Percentiles rank a stretch among this genome's conserved stretches.
Evolutionary conservation across 116 monocot genomes (phyloP).

Genomic region (Cymodocea nodosa): DNA sequence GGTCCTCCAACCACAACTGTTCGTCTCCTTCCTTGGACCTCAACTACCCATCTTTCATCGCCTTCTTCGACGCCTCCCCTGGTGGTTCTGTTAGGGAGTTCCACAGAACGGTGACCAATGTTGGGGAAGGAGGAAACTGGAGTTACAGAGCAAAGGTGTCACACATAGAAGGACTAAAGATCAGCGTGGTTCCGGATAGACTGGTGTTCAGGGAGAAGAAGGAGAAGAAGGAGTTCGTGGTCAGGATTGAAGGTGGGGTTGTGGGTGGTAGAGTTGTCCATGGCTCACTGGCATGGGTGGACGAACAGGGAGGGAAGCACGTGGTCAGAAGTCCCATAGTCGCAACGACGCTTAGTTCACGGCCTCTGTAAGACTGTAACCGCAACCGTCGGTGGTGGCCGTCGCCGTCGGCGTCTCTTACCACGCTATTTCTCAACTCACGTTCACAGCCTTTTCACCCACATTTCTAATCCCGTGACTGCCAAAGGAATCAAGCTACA

Average conservation of each 20-base stretch:
- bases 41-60: constrained; percentile 81
- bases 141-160: constrained; percentile 26
- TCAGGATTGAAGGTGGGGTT: constrained; percentile 20
- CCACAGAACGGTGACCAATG: constrained; percentile 43
- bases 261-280: constrained; percentile 6
- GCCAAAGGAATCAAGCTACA: too few species aligned
- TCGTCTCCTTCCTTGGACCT: constrained; percentile 28
- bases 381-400: too few species aligned
- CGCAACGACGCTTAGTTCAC: constrained; percentile 11
- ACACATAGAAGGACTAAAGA: constrained; percentile 19
- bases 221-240: constrained; percentile 31
- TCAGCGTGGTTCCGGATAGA: constrained; percentile 26
- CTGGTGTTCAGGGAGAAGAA: constrained; percentile 28
- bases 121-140: constrained; percentile 28
- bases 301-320: constrained; percentile 5
- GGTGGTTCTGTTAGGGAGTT: constrained; percentile 8
- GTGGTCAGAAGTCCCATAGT: constrained; percentile 36
- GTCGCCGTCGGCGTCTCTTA: too few species aligned
- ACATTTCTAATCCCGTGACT: too few species aligned
- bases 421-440: too few species aligned
- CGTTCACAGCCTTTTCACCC: too few species aligned
- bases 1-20: constrained; percentile 15
- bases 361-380: not conserved
- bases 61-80: constrained; percentile 15
- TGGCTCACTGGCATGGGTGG: constrained; percentile 21